These are phyloP conservation scores for Tuber aestivum DNA, from an alignment of 495 filamentous ascomycete species.

Conservation along the genomic window DNA sequence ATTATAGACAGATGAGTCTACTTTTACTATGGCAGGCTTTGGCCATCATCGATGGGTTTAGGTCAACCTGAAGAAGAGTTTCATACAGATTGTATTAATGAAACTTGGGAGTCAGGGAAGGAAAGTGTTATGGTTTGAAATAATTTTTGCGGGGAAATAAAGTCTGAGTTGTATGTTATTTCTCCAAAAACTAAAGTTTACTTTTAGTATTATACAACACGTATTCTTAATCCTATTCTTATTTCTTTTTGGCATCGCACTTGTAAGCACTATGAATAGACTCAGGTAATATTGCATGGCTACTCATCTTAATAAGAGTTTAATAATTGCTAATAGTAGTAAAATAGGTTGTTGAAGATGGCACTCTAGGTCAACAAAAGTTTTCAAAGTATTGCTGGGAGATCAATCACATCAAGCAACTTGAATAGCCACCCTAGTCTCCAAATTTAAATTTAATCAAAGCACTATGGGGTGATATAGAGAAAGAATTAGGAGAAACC, in stretches of 20 bases:
- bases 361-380: slow-evolving; percentile 19
- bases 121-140: too few relatives aligned
- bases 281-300: too few relatives aligned
- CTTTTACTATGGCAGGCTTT: slow-evolving; percentile 9
- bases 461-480: slow-evolving; percentile 8
- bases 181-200: too few relatives aligned
- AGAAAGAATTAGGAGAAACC: too few relatives aligned
- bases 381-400: slow-evolving; percentile 3
- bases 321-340: slow-evolving; percentile 1
- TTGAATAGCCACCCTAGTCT: slow-evolving; percentile 9
- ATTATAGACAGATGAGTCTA: slow-evolving; percentile 24
- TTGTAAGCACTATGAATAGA: background rate
- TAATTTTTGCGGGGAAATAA: too few relatives aligned
- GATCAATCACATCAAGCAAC: background rate
- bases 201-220: too few relatives aligned
- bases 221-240: too few relatives aligned
- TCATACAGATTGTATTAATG: slow-evolving; percentile 22
- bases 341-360: slow-evolving; percentile 21
- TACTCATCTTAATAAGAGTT: background rate
- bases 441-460: slow-evolving; percentile 22
- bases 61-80: too few relatives aligned
- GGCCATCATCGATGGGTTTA: too few relatives aligned
- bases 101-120: too few relatives aligned
- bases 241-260: slow-evolving; percentile 18
- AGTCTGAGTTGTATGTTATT: too few relatives aligned